Percentiles rank a stretch among this genome's conserved stretches.
Conservation (phyloP, 805 yeast genomes). For the Monosporozyma siamensis region DNA sequence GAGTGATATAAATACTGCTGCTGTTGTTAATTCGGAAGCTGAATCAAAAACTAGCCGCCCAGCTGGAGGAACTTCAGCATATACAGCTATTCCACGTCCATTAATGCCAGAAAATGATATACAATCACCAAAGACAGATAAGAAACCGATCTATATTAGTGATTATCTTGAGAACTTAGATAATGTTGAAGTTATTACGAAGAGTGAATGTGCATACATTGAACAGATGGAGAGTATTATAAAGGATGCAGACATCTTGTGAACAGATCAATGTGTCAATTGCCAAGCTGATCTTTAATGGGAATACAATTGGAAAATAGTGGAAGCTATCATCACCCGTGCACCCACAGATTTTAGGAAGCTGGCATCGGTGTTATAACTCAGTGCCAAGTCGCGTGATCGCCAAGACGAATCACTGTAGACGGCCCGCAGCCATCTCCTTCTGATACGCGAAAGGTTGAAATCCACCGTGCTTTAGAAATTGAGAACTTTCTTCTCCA, state of each 20-base stretch:
- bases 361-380: not conserved
- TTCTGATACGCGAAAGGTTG: too few relatives aligned
- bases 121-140: too few relatives aligned
- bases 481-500: too few relatives aligned
- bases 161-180: slow-evolving; percentile 8
- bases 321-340: not conserved
- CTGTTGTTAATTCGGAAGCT: not conserved
- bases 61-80: too few relatives aligned
- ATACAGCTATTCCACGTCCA: too few relatives aligned
- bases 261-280: not conserved
- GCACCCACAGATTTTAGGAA: not conserved
- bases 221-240: slow-evolving; percentile 14
- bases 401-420: too few relatives aligned
- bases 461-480: too few relatives aligned
- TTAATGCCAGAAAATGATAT: not conserved
- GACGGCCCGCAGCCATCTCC: too few relatives aligned
- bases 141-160: slow-evolving; percentile 8
- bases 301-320: too few relatives aligned
- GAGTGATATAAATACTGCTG: not conserved
- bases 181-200: slow-evolving; percentile 4
- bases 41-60: not conserved
- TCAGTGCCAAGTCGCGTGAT: too few relatives aligned
- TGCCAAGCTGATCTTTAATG: too few relatives aligned
- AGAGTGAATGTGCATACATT: slow-evolving; percentile 15
- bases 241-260: slow-evolving; percentile 3